Conservation (phyloP, 2,329 filamentous ascomycete genomes). For the Ceratocystis alfenasii region DNA sequence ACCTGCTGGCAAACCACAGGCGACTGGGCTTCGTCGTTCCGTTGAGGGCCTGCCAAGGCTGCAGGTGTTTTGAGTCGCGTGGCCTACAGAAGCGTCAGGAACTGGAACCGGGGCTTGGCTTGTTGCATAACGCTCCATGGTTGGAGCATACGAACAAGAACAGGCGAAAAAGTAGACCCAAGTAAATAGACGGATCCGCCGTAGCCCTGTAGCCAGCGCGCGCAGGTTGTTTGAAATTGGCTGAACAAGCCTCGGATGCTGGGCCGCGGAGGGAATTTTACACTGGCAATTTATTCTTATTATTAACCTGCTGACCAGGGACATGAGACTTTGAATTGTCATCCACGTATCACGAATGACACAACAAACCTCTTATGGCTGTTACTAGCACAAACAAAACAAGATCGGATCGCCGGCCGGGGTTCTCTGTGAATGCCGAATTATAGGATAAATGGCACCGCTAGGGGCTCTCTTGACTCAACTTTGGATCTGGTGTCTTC, state of each 20-base stretch:
- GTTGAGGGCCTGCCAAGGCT: neutral
- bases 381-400: conserved; percentile 2
- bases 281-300: neutral
- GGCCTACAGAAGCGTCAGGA: neutral
- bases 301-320: neutral
- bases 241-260: neutral
- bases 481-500: neutral
- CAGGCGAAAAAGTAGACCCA: neutral
- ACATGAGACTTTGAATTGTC: neutral
- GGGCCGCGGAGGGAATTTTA: neutral
- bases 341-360: neutral
- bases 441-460: neutral
- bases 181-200: too few relatives aligned
- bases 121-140: neutral
- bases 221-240: conserved; percentile 9
- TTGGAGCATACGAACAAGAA: neutral
- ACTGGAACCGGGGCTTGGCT: neutral
- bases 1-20: neutral
- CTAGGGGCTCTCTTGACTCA: neutral
- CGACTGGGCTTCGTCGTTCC: neutral
- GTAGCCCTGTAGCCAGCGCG: neutral
- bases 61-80: conserved; percentile 7
- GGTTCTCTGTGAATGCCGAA: neutral
- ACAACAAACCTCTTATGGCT: neutral
- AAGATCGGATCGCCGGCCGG: neutral